Conservation (phyloP, 2,329 filamentous ascomycete species). For the Colletotrichum lindemuthianum region DNA sequence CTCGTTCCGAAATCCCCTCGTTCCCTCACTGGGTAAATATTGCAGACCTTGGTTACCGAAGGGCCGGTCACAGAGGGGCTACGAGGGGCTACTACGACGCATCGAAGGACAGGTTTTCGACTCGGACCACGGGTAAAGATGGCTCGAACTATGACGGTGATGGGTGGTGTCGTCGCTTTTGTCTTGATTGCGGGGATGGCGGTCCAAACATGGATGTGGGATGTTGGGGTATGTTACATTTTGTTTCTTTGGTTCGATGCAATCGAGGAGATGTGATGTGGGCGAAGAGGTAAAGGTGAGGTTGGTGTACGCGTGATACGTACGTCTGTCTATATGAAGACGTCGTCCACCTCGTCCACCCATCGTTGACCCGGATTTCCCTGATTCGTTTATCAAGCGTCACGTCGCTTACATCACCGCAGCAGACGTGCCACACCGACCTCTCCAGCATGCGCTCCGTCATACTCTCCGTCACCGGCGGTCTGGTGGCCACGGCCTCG, state of each 20-base stretch:
- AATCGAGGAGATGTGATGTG: background rate
- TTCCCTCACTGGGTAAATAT: background rate
- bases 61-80: too few species aligned
- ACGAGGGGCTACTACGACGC: too few species aligned
- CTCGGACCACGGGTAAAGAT: background rate
- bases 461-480: conserved; percentile 5
- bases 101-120: too few species aligned
- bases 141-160: background rate
- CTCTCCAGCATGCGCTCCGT: conserved; percentile 12
- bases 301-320: background rate
- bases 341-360: too few species aligned
- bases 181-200: conserved; percentile 8
- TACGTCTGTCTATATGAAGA: conserved; percentile 15
- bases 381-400: too few species aligned
- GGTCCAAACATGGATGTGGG: conserved; percentile 19
- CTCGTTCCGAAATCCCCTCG: background rate
- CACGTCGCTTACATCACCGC: too few species aligned
- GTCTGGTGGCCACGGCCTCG: conserved; percentile 15
- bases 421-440: background rate
- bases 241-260: background rate
- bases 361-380: too few species aligned
- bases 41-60: background rate
- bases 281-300: background rate
- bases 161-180: background rate
- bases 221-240: conserved; percentile 33